Base-by-base conservation (phyloP, 495 filamentous ascomycete genomes). In the Talaromyces proteolyticus region DNA sequence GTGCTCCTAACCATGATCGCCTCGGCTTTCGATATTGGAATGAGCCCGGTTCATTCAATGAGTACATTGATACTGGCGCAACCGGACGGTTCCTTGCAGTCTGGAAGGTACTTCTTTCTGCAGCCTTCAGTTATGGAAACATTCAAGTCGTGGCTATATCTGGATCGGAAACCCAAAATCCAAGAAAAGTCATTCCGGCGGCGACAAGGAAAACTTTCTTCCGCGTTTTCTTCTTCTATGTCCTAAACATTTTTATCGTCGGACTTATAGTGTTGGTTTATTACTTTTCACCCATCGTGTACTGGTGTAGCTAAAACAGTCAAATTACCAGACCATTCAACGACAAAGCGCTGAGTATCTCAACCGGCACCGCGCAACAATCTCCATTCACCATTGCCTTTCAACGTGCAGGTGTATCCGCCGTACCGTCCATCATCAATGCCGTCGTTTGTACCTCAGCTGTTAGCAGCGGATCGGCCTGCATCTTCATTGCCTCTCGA, bases 221-320 rank as follows among this genome's bases (percentile, higher is more conserved):
- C 74, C 86, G 90, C 42, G 89, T 96, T 58, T 63, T 85, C 48
- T 78, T 94, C 70, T 94, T 96, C 74, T 94, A 94, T 67, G 62
- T 77, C 42, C 59, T 81, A 14, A 76, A 68, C 10, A 59, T 81
- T 23, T 67, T 74, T 36, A 52, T 70, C 3, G 52, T 84, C 6
- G 75, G 76, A 8, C 71, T 80, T 66, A 62, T 79, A n/a, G 69
- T 81, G 2, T 47, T 21, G 6, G 45, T 37, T 25, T 11, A 10
- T 47, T n/a, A 2, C 25, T 36, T 47, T 8, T 16, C n/a, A n/a
- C n/a, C n/a, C n/a, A n/a, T n/a, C n/a, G n/a, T 23, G 12, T 29
- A 29, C 5, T 12, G 26, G 26, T 29, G 26, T 12, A 29, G n/a
- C n/a, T n/a, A 29, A 29, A 29, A 29, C 26, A 6, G 12, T 6